Conservation (phyloP, 331 rosid genomes). For the Pyrus hybrid region DNA sequence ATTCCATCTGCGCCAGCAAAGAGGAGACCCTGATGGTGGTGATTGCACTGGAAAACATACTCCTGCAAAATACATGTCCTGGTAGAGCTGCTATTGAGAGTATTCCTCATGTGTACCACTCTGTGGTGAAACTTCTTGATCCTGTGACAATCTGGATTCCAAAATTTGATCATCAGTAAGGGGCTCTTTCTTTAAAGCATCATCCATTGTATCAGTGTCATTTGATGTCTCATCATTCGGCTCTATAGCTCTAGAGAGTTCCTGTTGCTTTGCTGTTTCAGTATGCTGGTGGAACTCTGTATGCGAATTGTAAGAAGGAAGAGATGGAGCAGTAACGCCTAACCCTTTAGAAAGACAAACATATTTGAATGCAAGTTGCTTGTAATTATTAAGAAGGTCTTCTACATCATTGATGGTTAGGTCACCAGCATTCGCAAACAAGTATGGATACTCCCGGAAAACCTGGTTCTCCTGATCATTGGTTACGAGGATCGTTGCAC, state of each 20-base stretch:
- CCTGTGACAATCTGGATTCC: constrained; percentile 37
- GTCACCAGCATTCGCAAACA: constrained; percentile 70
- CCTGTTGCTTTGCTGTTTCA: constrained; percentile 39
- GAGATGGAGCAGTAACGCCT: constrained; percentile 35
- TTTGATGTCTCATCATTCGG: constrained; percentile 28
- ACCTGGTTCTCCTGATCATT: constrained; percentile 60
- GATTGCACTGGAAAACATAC: constrained; percentile 3
- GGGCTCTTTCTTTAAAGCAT: constrained; percentile 19
- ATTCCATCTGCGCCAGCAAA: not conserved
- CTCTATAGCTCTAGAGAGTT: constrained; percentile 21
- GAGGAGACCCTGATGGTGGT: not conserved
- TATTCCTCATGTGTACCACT: constrained; percentile 23
- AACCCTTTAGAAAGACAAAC: constrained; percentile 76
- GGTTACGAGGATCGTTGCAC: constrained; percentile 60
- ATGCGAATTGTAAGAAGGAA: constrained; percentile 28
- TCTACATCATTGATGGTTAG: constrained; percentile 73
- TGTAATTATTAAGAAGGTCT: constrained; percentile 75
- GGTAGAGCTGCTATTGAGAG: constrained; percentile 15
- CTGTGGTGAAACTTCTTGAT: constrained; percentile 34
- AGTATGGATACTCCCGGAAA: constrained; percentile 63
- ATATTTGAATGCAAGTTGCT: constrained; percentile 76
- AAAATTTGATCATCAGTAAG: constrained; percentile 33
- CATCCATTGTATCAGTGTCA: constrained; percentile 12
- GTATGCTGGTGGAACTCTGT: constrained; percentile 22
- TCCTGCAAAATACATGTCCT: constrained; percentile 8